Evolutionary conservation across 1,284 basidiomycete genomes (phyloP).

Genomic region (Ustilago esculenta): DNA sequence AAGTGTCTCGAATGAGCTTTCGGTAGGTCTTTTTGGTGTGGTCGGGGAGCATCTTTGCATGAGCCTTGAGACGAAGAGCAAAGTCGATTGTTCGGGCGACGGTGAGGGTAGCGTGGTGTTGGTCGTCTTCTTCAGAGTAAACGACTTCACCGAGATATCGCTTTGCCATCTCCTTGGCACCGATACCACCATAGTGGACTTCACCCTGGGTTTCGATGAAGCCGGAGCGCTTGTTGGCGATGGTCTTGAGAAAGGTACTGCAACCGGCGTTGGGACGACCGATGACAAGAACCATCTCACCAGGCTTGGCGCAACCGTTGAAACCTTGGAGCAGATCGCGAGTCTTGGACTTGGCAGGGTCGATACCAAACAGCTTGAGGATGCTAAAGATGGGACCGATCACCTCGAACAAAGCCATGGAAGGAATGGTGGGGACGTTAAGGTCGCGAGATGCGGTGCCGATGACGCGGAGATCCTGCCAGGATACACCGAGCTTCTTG

Average conservation of each 20-base stretch:
- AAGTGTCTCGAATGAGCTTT: conserved; percentile 70
- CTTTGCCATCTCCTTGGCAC: conserved; percentile 70
- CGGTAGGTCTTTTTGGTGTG: conserved; percentile 70
- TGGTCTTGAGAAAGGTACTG: conserved; percentile 76
- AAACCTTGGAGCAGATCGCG: conserved; percentile 46
- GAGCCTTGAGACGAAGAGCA: conserved; percentile 53
- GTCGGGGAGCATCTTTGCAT: conserved; percentile 68
- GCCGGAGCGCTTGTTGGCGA: conserved; percentile 76
- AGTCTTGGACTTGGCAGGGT: conserved; percentile 39
- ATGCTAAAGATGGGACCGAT: conserved; percentile 49
- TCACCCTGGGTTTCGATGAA: conserved; percentile 73
- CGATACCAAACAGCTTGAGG: conserved; percentile 39
- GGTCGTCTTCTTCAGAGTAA: conserved; percentile 79
- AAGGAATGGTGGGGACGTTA: conserved; percentile 48
- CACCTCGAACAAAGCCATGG: conserved; percentile 50
- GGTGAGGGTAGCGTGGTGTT: conserved; percentile 80
- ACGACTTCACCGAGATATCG: conserved; percentile 79
- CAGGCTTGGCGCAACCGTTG: conserved; percentile 50
- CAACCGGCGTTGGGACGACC: conserved; percentile 84
- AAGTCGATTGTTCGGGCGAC: conserved; percentile 69
- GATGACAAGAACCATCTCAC: conserved; percentile 71
- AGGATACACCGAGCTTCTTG: conserved; percentile 54
- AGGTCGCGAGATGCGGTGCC: conserved; percentile 41
- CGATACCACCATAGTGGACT: conserved; percentile 76
- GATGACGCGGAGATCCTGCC: conserved; percentile 40